Base-by-base conservation (phyloP, 306 rosid genomes). In the Abrus precatorius region DNA sequence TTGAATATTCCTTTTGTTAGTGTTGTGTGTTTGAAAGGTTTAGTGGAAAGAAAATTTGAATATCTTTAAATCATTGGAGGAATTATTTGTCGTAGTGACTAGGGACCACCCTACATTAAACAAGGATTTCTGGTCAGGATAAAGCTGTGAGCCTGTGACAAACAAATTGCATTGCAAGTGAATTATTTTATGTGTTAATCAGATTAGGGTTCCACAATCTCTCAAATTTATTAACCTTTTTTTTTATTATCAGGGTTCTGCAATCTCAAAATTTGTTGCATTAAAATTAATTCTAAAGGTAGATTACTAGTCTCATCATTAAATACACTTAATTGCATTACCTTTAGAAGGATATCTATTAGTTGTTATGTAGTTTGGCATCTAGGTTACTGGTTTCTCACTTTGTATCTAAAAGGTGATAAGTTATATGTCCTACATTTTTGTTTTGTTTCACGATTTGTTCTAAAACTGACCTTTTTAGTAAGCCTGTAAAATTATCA, bases 341-440 rank as follows among this genome's bases (percentile, higher is more conserved):
- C 28, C 13, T 54, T 81, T 78, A 33, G 75, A 54, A 9, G 33
- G 54, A 65, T 53, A 20, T 48, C 75, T 32, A 34, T 48, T 40
- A 76, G 44, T 44, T 66, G 38, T 13, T 52, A 32, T 52, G 67
- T 55, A 65, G 43, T 73, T 72, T 80, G 54, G 63, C 32, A 32
- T 49, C 59, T 52, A 54, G 69, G 49, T 50, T 74, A 44, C 5
- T 20, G 47, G 28, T 53, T 61, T 74, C 80, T 54, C 44, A 29
- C 67, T 74, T 72, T 55, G 68, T 55, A 69, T 55, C 54, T 55
- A 74, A 13, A 27, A 40, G 14, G 64, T 40, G 68, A 47, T 20
- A 62, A 59, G 66, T 63, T 50, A 0, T 73, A 4, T 44, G 36
- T 50, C 32, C 71, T 79, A 28, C 52, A 44, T 56, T 29, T 74